Percentiles rank a stretch among this genome's conserved stretches.
Evolutionary conservation across 176 grass and related monocot genomes (phyloP).

Genomic region (Oryza glaberrima): DNA sequence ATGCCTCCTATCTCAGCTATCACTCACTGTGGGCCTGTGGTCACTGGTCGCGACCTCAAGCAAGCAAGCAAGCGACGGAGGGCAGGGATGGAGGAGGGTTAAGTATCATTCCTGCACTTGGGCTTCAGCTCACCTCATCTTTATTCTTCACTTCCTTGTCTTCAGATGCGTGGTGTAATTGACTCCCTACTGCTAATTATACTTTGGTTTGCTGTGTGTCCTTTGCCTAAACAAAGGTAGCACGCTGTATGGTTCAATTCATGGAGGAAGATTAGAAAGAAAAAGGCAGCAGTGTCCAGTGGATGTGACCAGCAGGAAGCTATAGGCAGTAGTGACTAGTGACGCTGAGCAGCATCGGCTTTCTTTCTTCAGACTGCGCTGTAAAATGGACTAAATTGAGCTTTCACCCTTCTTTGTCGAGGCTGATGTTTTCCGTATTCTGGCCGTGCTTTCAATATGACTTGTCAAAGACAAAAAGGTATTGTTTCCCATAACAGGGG

Average conservation of each 20-base stretch:
- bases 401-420: background rate
- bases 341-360: background rate
- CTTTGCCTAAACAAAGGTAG: background rate
- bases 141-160: background rate
- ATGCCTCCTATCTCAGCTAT: background rate
- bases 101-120: conserved; percentile 35
- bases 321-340: background rate
- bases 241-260: background rate
- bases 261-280: background rate
- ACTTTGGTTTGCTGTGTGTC: background rate
- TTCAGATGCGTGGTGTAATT: conserved; percentile 15
- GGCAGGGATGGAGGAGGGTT: background rate
- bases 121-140: background rate
- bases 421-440: conserved; percentile 4
- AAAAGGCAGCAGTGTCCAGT: background rate
- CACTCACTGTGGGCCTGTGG: background rate
- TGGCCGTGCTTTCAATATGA: background rate
- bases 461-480: background rate
- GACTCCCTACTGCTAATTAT: background rate
- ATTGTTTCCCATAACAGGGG: background rate
- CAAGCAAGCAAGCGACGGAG: conserved; percentile 11
- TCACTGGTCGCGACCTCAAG: background rate
- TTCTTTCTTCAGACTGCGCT: background rate
- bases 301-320: background rate
- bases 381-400: conserved; percentile 20